Evolutionary conservation across 2,329 filamentous ascomycete genomes (phyloP).

Genomic region (Calonectria naviculata): DNA sequence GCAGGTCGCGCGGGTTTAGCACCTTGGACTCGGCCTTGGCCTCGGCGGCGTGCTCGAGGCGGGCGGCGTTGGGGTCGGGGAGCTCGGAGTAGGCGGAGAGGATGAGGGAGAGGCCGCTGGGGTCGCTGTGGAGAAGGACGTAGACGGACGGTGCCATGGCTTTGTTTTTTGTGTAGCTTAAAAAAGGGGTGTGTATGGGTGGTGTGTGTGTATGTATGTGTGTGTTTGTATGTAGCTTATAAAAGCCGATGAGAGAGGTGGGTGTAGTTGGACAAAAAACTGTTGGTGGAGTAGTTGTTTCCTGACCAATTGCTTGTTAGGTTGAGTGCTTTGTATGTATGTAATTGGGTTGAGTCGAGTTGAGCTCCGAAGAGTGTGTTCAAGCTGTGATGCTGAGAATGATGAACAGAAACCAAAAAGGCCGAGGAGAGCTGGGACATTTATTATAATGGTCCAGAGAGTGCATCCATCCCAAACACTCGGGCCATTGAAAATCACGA

Average conservation of each 20-base stretch:
- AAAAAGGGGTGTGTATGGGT: background rate
- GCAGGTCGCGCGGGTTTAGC: conserved; percentile 36
- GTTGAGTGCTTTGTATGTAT: conserved; percentile 8
- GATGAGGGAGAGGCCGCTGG: conserved; percentile 37
- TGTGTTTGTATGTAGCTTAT: background rate
- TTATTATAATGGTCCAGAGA: conserved; percentile 30
- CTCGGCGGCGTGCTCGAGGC: conserved; percentile 41
- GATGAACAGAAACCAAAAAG: conserved; percentile 7
- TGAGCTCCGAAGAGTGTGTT: conserved; percentile 6
- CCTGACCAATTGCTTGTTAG: background rate
- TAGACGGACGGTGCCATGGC: conserved; percentile 44
- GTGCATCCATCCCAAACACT: conserved; percentile 23
- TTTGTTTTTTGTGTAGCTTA: background rate
- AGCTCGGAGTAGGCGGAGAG: conserved; percentile 47
- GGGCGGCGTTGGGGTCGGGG: conserved; percentile 49
- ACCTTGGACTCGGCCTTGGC: conserved; percentile 39
- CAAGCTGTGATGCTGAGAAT: conserved; percentile 8
- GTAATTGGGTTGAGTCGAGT: background rate
- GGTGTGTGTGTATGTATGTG: conserved; percentile 19
- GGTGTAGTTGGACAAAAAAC: no score
- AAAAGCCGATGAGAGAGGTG: background rate
- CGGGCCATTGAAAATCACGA: conserved; percentile 25
- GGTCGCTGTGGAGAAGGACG: conserved; percentile 47
- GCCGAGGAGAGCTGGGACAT: conserved; percentile 16
- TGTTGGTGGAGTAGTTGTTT: no score